A percentile compares a stretch with the other conserved stretches of the same genome.
Evolutionary conservation across 257 asterid species (phyloP).

Genomic region (Asclepias syriaca): DNA sequence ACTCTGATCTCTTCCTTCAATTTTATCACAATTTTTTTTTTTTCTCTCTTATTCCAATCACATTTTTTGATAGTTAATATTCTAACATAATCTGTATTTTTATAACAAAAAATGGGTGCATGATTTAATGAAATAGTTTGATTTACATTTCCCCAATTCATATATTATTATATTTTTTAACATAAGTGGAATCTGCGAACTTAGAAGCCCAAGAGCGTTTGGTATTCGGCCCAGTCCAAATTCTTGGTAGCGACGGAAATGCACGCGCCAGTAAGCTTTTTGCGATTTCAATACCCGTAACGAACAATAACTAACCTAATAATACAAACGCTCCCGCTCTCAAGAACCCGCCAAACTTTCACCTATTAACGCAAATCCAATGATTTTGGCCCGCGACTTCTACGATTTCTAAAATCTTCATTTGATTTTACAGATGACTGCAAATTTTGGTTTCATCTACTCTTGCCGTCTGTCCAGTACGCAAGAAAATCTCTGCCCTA

Average conservation of each 20-base stretch:
- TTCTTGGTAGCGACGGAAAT: background rate
- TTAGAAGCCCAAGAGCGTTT: background rate
- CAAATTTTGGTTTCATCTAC: background rate
- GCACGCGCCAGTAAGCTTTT: background rate
- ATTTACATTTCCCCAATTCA: too few species aligned
- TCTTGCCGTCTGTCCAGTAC: background rate
- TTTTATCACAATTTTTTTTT: background rate
- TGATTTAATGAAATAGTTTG: too few species aligned
- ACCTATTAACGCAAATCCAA: background rate
- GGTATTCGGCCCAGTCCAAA: background rate
- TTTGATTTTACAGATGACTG: background rate
- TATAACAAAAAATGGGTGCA: too few species aligned
- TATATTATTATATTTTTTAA: too few species aligned
- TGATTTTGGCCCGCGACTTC: background rate
- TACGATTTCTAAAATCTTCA: background rate
- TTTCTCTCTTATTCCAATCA: background rate
- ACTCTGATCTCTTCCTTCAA: background rate
- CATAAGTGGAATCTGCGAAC: too few species aligned
- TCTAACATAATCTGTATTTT: background rate
- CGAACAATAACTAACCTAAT: background rate
- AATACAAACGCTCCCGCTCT: background rate
- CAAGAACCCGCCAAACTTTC: background rate
- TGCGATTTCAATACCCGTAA: background rate
- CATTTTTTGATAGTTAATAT: background rate
- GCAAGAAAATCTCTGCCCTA: constrained; percentile 11